Evolutionary conservation across 2,329 filamentous ascomycete genomes (phyloP).

Genomic region (Sporothrix sp.): DNA sequence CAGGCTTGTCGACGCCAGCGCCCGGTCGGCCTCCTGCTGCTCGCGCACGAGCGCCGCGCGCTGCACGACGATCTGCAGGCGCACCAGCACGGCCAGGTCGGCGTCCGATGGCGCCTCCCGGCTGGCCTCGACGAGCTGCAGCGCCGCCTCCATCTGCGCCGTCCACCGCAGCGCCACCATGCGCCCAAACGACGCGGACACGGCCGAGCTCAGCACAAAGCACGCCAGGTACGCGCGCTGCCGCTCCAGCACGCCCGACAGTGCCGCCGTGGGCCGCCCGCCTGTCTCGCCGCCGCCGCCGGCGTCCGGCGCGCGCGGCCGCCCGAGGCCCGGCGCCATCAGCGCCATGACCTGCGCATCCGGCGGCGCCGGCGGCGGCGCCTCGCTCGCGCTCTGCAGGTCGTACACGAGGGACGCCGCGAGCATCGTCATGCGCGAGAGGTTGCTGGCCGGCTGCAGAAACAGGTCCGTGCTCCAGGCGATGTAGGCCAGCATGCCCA

Average conservation of each 20-base stretch:
- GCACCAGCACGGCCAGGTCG: constrained; percentile 27
- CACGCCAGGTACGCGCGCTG: constrained; percentile 25
- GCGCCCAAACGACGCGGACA: constrained; percentile 27
- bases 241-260: constrained; percentile 21
- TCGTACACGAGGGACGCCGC: constrained; percentile 30
- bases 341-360: constrained; percentile 25
- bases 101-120: constrained; percentile 22
- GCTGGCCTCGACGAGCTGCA: constrained; percentile 20
- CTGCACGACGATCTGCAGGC: constrained; percentile 27
- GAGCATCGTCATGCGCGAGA: constrained; percentile 29
- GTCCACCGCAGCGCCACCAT: constrained; percentile 29
- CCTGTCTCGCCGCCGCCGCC: background rate
- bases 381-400: constrained; percentile 27
- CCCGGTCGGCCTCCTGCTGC: constrained; percentile 15
- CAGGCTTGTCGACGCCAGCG: constrained; percentile 13
- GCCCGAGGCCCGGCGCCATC: constrained; percentile 24
- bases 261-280: background rate
- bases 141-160: constrained; percentile 29
- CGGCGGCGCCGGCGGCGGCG: constrained; percentile 19
- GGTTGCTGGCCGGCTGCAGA: constrained; percentile 21
- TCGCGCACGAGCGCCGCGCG: constrained; percentile 24
- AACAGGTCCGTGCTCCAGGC: constrained; percentile 27
- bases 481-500: constrained; percentile 28
- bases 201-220: constrained; percentile 23
- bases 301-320: background rate